Percentiles rank a stretch among this genome's conserved stretches.
Evolutionary conservation across 176 grass and related monocot species (phyloP).

Genomic region (Triticum dicoccoides): DNA sequence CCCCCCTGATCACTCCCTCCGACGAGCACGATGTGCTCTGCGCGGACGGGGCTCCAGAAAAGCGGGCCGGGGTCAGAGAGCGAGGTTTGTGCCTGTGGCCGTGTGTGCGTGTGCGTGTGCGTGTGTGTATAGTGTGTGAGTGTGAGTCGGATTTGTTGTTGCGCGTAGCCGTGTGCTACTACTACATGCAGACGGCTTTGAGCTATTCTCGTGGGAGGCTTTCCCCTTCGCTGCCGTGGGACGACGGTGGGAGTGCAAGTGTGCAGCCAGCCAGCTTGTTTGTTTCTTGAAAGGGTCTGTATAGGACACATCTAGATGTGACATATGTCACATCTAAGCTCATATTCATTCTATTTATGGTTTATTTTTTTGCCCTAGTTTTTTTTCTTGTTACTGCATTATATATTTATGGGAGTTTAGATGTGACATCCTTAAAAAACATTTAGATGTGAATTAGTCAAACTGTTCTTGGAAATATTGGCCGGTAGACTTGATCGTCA

Average conservation of each 20-base stretch:
- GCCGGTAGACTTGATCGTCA: background rate
- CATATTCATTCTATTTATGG: too few relatives aligned
- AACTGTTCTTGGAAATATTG: too few relatives aligned
- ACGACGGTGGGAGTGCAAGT: background rate
- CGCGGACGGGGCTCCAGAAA: background rate
- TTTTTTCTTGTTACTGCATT: too few relatives aligned
- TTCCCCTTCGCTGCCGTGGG: background rate
- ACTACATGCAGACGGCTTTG: conserved; percentile 23
- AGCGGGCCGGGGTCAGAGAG: background rate
- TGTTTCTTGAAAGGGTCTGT: background rate
- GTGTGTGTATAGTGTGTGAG: too few relatives aligned
- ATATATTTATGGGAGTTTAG: too few relatives aligned
- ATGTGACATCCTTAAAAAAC: too few relatives aligned
- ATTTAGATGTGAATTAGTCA: too few relatives aligned
- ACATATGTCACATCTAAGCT: too few relatives aligned
- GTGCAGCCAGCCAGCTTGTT: background rate
- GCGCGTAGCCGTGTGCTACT: background rate
- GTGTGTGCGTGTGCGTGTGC: too few relatives aligned
- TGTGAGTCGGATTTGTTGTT: conserved; percentile 2
- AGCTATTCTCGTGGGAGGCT: conserved; percentile 40
- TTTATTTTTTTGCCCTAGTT: too few relatives aligned
- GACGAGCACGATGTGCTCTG: background rate
- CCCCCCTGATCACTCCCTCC: conserved; percentile 16
- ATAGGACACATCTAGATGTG: too few relatives aligned
- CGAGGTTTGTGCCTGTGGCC: background rate